Percentiles rank a stretch among this genome's conserved stretches.
phyloP scores from a whole-genome alignment of 2,329 filamentous ascomycete species.

The Aschersonia sp. region DNA sequence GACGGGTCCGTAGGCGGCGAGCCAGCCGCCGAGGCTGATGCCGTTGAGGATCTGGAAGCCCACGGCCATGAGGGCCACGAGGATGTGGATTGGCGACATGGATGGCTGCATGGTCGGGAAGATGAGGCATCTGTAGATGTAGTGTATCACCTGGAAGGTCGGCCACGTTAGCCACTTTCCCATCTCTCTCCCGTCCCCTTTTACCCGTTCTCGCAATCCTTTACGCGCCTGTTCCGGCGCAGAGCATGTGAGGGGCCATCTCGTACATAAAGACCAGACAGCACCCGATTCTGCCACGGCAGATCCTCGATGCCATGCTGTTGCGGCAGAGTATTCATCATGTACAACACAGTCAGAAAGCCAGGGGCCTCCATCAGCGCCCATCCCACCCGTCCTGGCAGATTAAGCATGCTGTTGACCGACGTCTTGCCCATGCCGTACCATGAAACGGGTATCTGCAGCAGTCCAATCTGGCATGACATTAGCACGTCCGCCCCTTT shows the following conservation, averaged over 20 bases:
- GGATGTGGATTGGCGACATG: constrained; percentile 76
- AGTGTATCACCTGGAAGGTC: constrained; percentile 55
- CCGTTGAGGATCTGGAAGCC: constrained; percentile 73
- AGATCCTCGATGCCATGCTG: constrained; percentile 42
- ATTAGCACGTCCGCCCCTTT: not conserved
- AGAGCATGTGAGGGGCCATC: not conserved
- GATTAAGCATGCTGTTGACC: constrained; percentile 56
- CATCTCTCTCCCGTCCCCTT: not conserved
- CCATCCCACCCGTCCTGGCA: constrained; percentile 85
- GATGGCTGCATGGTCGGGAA: constrained; percentile 73
- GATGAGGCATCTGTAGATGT: constrained; percentile 76
- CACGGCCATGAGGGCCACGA: constrained; percentile 50
- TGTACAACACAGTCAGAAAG: constrained; percentile 64
- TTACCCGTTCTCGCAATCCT: not conserved
- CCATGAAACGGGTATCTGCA: constrained; percentile 66
- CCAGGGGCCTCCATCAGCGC: constrained; percentile 75
- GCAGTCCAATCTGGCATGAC: constrained; percentile 37
- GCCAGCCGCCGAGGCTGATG: constrained; percentile 62
- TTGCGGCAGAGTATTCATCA: constrained; percentile 53
- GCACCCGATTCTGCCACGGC: constrained; percentile 65
- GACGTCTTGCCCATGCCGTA: constrained; percentile 94
- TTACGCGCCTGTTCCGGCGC: not conserved
- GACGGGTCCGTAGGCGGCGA: constrained; percentile 65
- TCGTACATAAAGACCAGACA: constrained; percentile 49
- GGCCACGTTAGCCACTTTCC: not conserved